A percentile compares a stretch with the other conserved stretches of the same genome.
Conservation (phyloP, 2,329 filamentous ascomycete genomes). For the Calonectria hongkongensis region DNA sequence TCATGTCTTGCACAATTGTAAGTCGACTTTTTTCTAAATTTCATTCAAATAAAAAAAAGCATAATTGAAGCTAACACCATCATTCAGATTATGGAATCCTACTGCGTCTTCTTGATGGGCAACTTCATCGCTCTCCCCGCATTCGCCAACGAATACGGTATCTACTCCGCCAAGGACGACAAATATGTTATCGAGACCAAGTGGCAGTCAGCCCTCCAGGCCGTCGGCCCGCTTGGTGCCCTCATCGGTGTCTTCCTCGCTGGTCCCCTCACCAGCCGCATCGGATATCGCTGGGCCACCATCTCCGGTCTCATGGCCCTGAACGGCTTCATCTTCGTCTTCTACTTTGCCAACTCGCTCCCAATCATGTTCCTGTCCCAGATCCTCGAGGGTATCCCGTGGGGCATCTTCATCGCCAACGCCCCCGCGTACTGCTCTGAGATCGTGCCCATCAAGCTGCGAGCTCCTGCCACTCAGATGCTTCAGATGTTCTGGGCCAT, state of each 20-base stretch:
- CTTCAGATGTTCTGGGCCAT: conserved; percentile 80
- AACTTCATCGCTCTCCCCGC: conserved; percentile 66
- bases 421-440: conserved; percentile 77
- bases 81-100: conserved; percentile 69
- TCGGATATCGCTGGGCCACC: conserved; percentile 8
- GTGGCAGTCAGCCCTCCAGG: conserved; percentile 63
- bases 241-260: conserved; percentile 61
- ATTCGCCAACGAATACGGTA: conserved; percentile 63
- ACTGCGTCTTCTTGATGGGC: conserved; percentile 68
- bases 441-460: conserved; percentile 74
- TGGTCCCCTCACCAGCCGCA: conserved; percentile 56
- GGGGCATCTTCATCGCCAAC: conserved; percentile 79
- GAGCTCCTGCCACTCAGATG: conserved; percentile 75
- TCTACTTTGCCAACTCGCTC: conserved; percentile 71
- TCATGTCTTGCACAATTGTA: conserved; percentile 71
- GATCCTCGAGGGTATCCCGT: conserved; percentile 75
- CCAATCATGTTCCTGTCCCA: conserved; percentile 69
- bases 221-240: conserved; percentile 59
- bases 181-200: conserved; percentile 60
- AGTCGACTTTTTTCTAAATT: conserved; percentile 43
- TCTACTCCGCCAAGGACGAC: conserved; percentile 49
- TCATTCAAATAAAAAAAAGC: too few relatives aligned
- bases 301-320: conserved; percentile 51
- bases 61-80: conserved; percentile 29
- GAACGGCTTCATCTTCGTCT: conserved; percentile 66